phyloP scores from a whole-genome alignment of 345 rosid species.

The Murraya koenigii region DNA sequence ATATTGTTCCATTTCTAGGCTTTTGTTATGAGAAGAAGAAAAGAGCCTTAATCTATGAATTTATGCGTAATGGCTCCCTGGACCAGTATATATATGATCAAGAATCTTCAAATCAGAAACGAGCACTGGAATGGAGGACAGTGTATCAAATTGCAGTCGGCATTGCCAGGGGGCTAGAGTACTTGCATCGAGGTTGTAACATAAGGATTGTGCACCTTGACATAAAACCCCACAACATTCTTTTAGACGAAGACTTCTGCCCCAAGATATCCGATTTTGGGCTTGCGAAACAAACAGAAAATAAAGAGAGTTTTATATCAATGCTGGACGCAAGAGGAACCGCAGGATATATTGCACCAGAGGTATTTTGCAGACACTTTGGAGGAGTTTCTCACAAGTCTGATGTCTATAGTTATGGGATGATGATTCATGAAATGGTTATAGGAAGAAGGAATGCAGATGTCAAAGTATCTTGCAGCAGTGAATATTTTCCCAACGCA shows the following conservation, averaged over 20 bases:
- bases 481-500: slow-evolving; percentile 38
- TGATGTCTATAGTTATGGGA: slow-evolving; percentile 51
- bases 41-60: slow-evolving; percentile 39
- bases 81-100: slow-evolving; percentile 25
- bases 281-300: slow-evolving; percentile 40
- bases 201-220: slow-evolving; percentile 50
- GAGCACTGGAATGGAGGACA: slow-evolving; percentile 10
- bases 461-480: slow-evolving; percentile 8
- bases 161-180: slow-evolving; percentile 49
- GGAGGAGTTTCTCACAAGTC: slow-evolving; percentile 43
- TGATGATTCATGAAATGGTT: slow-evolving; percentile 43
- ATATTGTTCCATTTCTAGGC: slow-evolving; percentile 37
- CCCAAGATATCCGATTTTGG: slow-evolving; percentile 54
- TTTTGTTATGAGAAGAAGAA: slow-evolving; percentile 35
- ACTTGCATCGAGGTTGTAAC: slow-evolving; percentile 51
- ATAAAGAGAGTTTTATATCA: slow-evolving; percentile 35
- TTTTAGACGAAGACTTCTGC: slow-evolving; percentile 30
- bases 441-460: slow-evolving; percentile 23
- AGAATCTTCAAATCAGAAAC: not conserved
- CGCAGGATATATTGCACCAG: slow-evolving; percentile 44
- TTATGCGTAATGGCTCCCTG: slow-evolving; percentile 38
- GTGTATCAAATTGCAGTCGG: slow-evolving; percentile 26
- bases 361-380: slow-evolving; percentile 30
- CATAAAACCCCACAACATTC: slow-evolving; percentile 49
- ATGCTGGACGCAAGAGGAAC: slow-evolving; percentile 41